These are phyloP conservation scores for Stephania yunnanensis DNA, from an alignment of 164 flowering plant species.

Conservation along the genomic window DNA sequence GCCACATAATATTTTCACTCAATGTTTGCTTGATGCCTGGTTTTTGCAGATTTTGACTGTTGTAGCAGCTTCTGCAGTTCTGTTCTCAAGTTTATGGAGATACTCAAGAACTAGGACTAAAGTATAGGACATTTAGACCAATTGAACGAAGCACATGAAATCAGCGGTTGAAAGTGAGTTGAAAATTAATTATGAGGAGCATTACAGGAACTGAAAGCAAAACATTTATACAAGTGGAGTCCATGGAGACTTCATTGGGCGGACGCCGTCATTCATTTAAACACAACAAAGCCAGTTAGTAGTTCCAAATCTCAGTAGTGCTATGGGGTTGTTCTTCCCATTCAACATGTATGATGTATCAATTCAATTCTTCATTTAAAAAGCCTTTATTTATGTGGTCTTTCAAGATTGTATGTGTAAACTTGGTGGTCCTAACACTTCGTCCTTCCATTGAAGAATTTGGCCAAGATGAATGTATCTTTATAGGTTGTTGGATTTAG, in stretches of 20 bases:
- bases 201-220: not conserved
- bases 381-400: not conserved
- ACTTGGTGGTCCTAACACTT: not conserved
- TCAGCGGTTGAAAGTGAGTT: not conserved
- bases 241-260: not conserved
- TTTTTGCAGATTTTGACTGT: conserved; percentile 47
- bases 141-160: conserved; percentile 1
- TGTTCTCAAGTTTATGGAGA: conserved; percentile 60
- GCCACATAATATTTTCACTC: not conserved
- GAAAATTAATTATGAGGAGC: not conserved
- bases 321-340: not conserved
- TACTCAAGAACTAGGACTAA: conserved; percentile 36
- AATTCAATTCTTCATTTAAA: not conserved
- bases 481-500: no score
- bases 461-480: not conserved
- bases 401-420: not conserved
- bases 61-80: conserved; percentile 41
- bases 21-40: not conserved
- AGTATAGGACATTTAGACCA: conserved; percentile 20
- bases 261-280: not conserved
- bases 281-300: not conserved
- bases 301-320: not conserved
- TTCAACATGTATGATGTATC: not conserved
- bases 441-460: not conserved
- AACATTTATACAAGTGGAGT: not conserved